Evolutionary conservation across 148 eudicot species (phyloP), one percentile per base, ranked within the genome.

Genomic region (Rhododendron griersonianum): DNA sequence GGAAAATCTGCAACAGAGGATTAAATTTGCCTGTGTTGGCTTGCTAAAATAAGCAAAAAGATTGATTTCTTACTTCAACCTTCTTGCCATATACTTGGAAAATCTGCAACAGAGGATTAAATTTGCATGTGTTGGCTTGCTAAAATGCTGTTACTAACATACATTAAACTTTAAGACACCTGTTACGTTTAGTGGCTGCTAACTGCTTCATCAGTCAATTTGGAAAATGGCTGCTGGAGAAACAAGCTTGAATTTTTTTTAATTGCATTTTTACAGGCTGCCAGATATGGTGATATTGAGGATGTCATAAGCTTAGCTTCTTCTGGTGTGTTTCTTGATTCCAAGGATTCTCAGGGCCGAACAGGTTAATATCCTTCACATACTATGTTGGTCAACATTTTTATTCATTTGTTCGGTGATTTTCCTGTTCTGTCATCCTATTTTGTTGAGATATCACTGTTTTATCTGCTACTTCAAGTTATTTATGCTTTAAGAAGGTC

Each of bases 211-310:
- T 78, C 21, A 4, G 16, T 69, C 33, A 23, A 50, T 67, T 86
- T 30, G 76, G 76, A 41, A 71, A 30, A 71, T 71, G 14, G 41
- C 76, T 71, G 7, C 76, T 30, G 76, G 76, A 71, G 41, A 71
- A 65, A 19, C 48, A 59, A 33, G 44, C 80, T 81, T 81, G 51
- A 80, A 65, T 33, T 81, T 57, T 69, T 30, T 48, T 81, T 73
- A 35, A 78, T 80, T 33, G 25, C 55, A 19, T 57, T 45, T 87
- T 82, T 5, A 80, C 87, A 96, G 99, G 99, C 98, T 85, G 95
- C 99, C 86, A 94, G 99, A 89, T 96, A 95, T 89, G 95, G 92
- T 65, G 99, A 96, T 84, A 90, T 96, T 77, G 98, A 94, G 86
- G 96, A 96, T 87, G 41, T 96, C 39, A 87, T 69, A 61, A 89